Base-by-base conservation (phyloP, 148 eudicot genomes). In the Fagopyrum tataricum region DNA sequence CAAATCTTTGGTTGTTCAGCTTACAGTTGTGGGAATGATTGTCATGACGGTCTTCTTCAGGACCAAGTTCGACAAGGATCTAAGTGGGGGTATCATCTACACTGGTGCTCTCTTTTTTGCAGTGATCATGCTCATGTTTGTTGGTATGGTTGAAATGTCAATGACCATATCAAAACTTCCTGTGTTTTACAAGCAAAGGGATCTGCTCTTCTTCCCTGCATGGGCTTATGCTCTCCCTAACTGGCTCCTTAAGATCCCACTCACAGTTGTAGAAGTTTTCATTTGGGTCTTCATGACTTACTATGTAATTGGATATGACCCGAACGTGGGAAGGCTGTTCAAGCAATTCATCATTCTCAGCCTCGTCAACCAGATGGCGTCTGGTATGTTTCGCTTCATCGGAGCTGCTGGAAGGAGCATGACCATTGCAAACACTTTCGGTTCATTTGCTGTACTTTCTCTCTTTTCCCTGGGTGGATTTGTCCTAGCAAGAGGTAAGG, bases 371-470 rank as follows among this genome's bases (percentile, higher is more conserved):
- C 85, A 84, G 76, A 78, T 75, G 75, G 82, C 89, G 70, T 74
- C 84, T 31, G 77, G 53, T 43, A 55, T 86, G 73, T 86, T 86
- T 70, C 72, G 82, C 24, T 70, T 80, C 21, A 68, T 79, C 23
- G 85, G 78, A 44, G 82, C 85, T 40, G 44, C 69, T n/a, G 80
- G 85, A 2, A 82, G 89, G 72, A 71, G 67, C 70, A 64, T 82
- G 81, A 71, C 80, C 13, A 24, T 84, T 72, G 87, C 85, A 23
- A 80, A 77, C 76, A 76, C 84, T n/a, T 80, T 76, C 51, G 85
- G 85, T 1, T 44, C 84, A 53, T 80, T 80, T 73, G 81, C 61
- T 5, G 48, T 86, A 53, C 67, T 82, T 59, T 0, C 78, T 5
- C 44, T 78, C 6, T 74, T 80, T 31, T 74, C 72, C 4, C 41